phyloP scores from a whole-genome alignment of 345 rosid species.

The Pelargonium nanum region DNA sequence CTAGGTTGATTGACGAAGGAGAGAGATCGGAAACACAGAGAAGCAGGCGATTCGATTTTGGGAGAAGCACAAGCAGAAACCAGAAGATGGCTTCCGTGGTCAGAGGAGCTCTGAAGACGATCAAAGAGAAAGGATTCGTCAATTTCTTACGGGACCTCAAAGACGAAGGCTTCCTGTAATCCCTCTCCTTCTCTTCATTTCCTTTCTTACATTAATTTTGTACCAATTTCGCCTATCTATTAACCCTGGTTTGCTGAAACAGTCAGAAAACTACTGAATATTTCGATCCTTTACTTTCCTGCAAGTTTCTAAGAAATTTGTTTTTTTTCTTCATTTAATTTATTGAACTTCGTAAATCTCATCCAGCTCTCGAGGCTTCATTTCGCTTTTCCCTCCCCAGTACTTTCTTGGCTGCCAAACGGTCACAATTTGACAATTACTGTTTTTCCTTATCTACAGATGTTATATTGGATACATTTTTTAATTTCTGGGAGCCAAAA shows the following conservation, averaged over 20 bases:
- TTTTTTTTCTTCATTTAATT: neutral
- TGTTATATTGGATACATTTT: no score
- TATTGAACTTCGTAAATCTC: no score
- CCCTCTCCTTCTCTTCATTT: slow-evolving; percentile 5
- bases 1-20: no score
- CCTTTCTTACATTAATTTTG: neutral
- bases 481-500: neutral
- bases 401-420: no score
- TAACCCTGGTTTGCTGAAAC: neutral
- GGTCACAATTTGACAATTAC: neutral
- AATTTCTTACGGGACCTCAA: slow-evolving; percentile 50
- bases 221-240: neutral
- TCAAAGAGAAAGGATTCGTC: slow-evolving; percentile 67
- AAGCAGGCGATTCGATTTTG: no score
- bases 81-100: slow-evolving; percentile 83
- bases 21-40: no score
- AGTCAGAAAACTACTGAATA: neutral
- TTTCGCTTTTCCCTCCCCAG: no score
- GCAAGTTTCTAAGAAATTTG: no score
- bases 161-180: slow-evolving; percentile 68
- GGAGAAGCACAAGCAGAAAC: slow-evolving; percentile 9
- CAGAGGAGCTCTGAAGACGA: slow-evolving; percentile 51
- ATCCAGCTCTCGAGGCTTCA: no score
- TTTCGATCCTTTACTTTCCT: neutral
- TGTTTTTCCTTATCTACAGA: neutral